phyloP scores from a whole-genome alignment of 768 basidiomycete genomes.

The Leccinellum rugosiceps region DNA sequence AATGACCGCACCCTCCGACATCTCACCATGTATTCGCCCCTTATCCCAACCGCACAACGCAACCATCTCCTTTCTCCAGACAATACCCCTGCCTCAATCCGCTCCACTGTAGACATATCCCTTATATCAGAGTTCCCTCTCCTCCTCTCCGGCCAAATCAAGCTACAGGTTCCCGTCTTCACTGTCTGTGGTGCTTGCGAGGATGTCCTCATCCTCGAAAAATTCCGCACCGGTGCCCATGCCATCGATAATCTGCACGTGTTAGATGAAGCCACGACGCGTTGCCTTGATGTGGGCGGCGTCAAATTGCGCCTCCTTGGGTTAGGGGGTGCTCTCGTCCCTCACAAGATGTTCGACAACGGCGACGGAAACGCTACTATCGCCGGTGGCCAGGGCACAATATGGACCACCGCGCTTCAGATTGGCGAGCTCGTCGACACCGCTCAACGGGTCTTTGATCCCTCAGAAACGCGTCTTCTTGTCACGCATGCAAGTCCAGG shows the following conservation, averaged over 20 bases:
- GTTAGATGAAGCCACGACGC: constrained; percentile 94
- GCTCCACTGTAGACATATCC: constrained; percentile 68
- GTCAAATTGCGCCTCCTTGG: constrained; percentile 93
- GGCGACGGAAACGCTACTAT: constrained; percentile 96
- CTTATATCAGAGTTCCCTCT: constrained; percentile 93
- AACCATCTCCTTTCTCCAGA: constrained; percentile 73
- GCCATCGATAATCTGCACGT: constrained; percentile 87
- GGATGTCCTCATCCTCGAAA: constrained; percentile 90
- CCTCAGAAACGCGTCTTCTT: constrained; percentile 89
- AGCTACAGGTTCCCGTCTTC: constrained; percentile 89
- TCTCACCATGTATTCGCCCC: constrained; percentile 93
- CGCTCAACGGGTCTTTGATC: constrained; percentile 90
- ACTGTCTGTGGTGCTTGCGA: constrained; percentile 98
- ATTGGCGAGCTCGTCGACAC: constrained; percentile 98
- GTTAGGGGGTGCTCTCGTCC: constrained; percentile 90
- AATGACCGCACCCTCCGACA: constrained; percentile 95
- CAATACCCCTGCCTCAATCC: constrained; percentile 64
- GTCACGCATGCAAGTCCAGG: constrained; percentile 92
- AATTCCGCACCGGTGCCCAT: constrained; percentile 81
- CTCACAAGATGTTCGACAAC: constrained; percentile 93
- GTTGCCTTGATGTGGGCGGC: constrained; percentile 87
- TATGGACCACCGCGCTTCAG: constrained; percentile 98
- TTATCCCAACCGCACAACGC: constrained; percentile 81
- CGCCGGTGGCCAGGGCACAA: constrained; percentile 95
- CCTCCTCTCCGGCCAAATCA: constrained; percentile 85